Evolutionary conservation across 129 eudicot species (phyloP), one percentile per base, ranked within the genome.

Genomic region (Helianthus tuberosus): DNA sequence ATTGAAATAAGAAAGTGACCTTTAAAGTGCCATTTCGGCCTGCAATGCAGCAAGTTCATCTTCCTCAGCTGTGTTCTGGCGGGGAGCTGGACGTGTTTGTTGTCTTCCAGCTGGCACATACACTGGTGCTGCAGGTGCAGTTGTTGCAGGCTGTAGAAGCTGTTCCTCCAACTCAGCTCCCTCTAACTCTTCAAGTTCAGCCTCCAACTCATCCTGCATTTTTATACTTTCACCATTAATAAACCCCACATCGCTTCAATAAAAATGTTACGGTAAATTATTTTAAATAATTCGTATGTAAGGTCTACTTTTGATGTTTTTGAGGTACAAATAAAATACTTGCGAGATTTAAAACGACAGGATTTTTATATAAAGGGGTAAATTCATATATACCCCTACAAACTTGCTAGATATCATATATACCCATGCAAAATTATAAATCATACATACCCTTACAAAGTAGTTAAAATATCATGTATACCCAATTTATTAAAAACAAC

Each of bases 81-180:
- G 79, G 20, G 82, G 79, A 41, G 79, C 76, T 7, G 86, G 87
- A 35, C 79, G 82, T 6, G 76, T 10, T 14, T 66, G 76, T 73
- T 57, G 83, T 73, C 46, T 75, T 57, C 81, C 79, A 17, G 80
- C 81, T 58, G 87, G 81, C n/a, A 64, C 74, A 41, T 66, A 67
- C 32, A 79, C 81, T 16, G 87, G 77, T 32, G 87, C 82, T 25
- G 77, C 80, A 14, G 90, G 84, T 50, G 87, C 85, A 48, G 79
- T 83, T 43, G 82, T 83, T 32, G 83, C 81, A 12, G 87, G 90
- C 68, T 83, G 87, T 59, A 86, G 83, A 83, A 83, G 85, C 32
- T 86, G 85, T 53, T 86, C 87, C 73, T 86, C 90, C 83, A 83
- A 66, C 75, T 86, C 90, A 2, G 85, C 87, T 58, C 87, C 87